Base-by-base conservation (phyloP, 305 asterid species). In the Fraxinus floribunda region DNA sequence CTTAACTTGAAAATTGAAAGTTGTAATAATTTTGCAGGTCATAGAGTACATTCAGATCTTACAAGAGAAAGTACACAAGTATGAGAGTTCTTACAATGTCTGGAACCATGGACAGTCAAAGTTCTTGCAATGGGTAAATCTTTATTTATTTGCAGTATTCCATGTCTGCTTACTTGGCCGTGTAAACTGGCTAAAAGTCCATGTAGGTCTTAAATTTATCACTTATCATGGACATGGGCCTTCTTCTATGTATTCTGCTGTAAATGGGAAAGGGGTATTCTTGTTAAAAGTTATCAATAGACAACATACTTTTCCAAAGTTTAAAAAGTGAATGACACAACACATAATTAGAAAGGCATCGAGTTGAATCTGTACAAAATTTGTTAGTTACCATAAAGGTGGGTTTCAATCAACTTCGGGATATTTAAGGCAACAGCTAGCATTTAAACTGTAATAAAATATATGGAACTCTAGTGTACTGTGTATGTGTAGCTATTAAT, bases 21-120 rank as follows among this genome's bases (percentile, higher is more conserved):
- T 26, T 73, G 62, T 76, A 83, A 55, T 73, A 2, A 76, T 10
- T 83, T 68, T 83, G 62, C 95, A 96, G 99, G 99, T 96, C 83
- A 95, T 97, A n/a, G 97, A 97, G 62, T 93, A 97, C 85, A 92
- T 97, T 82, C 98, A 93, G 86, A 92, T 88, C 79, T 89, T 97
- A 84, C 99, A 97, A 95, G 98, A 93, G 86, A 97, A 89, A 88
- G 97, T 90, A 75, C 90, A 88, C 82, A 93, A 90, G 90, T 87
- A 84, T 24, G 98, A 97, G 78, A 89, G 90, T 52, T 85, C 98
- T 34, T 89, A 91, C 88, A 90, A 85, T 81, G 91, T 87, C 86
- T 94, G 98, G 97, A 93, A 89, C 88, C 94, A 90, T 24, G 98
- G 92, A 52, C 86, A 92, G 2, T 79, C 94, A 10, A 91, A 93